phyloP scores from a whole-genome alignment of 306 rosid genomes.

The Vigna trinervia region DNA sequence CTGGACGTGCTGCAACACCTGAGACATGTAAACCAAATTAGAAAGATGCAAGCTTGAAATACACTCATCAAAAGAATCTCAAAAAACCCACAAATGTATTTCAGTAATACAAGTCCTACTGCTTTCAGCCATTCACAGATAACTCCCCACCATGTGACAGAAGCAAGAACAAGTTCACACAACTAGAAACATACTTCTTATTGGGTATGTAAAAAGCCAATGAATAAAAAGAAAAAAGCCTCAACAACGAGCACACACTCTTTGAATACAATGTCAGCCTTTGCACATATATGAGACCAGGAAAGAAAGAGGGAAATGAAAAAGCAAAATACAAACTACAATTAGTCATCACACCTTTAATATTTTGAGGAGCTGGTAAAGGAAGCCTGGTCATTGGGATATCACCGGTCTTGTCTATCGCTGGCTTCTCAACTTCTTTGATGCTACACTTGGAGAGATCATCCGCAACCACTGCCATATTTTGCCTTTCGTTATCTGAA shows the following conservation, averaged over 20 bases:
- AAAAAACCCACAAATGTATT: neutral
- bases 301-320: constrained; percentile 15
- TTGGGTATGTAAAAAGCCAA: constrained; percentile 1
- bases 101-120: neutral
- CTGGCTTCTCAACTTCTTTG: constrained; percentile 74
- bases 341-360: constrained; percentile 60
- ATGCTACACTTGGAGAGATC: constrained; percentile 74
- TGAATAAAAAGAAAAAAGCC: neutral
- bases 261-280: constrained; percentile 28
- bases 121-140: constrained; percentile 8
- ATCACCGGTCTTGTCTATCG: constrained; percentile 58
- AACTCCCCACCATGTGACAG: neutral
- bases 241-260: constrained; percentile 6
- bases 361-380: constrained; percentile 69
- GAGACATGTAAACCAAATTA: constrained; percentile 30
- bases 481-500: constrained; percentile 61
- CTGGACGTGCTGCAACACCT: constrained; percentile 83
- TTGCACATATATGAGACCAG: neutral
- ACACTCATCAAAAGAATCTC: constrained; percentile 8
- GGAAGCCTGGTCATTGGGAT: constrained; percentile 67
- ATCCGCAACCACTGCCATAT: constrained; percentile 60
- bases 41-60: constrained; percentile 26
- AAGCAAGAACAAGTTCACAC: constrained; percentile 2
- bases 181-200: neutral
- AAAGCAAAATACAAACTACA: neutral